A percentile compares a stretch with the other conserved stretches of the same genome.
Conservation (phyloP, 495 filamentous ascomycete genomes). For the Neurospora sp. region DNA sequence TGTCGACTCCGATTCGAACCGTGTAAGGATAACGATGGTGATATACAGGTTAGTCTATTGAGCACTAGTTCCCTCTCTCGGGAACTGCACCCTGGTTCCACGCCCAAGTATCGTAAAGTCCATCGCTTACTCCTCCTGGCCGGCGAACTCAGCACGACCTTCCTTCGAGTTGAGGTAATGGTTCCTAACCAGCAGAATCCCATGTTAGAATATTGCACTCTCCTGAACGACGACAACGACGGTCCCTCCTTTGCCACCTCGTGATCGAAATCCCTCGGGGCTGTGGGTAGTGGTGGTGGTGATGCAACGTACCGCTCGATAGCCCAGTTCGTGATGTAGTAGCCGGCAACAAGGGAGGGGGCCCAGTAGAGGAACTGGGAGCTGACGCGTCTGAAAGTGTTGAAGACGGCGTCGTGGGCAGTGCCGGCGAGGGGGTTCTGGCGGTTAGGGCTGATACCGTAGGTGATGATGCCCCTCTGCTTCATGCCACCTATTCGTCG, state of each 20-base stretch:
- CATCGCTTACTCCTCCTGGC: constrained; percentile 32
- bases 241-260: neutral
- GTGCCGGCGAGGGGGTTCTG: constrained; percentile 49
- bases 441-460: constrained; percentile 42
- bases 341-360: constrained; percentile 67
- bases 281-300: neutral
- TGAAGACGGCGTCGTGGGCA: constrained; percentile 49
- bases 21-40: constrained; percentile 3
- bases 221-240: neutral
- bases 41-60: constrained; percentile 26
- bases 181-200: constrained; percentile 48
- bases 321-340: constrained; percentile 78
- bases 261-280: neutral
- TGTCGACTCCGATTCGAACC: neutral
- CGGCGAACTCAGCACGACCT: constrained; percentile 53
- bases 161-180: constrained; percentile 87
- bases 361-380: constrained; percentile 70
- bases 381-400: constrained; percentile 49
- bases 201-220: constrained; percentile 8
- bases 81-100: neutral
- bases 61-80: constrained; percentile 11
- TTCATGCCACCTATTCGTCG: constrained; percentile 30
- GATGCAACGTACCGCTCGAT: constrained; percentile 57
- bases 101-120: neutral
- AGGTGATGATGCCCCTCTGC: constrained; percentile 49